These are phyloP conservation scores for Panaeolus papilionaceus DNA, from an alignment of 768 basidiomycete species.

Conservation along the genomic window DNA sequence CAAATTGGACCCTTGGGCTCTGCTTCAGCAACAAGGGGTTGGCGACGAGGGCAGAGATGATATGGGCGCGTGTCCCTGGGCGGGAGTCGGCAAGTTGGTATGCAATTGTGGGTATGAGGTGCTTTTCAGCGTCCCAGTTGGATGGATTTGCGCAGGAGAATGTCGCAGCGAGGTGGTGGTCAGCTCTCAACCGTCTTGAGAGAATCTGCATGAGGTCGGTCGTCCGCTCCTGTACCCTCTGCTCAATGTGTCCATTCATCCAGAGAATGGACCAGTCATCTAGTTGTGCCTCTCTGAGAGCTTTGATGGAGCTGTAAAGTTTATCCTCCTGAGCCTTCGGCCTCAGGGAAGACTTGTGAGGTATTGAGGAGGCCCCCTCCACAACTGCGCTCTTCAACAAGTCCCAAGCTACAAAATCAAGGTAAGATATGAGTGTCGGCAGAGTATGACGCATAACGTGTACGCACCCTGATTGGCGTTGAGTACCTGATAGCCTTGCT, in stretches of 20 bases:
- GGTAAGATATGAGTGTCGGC: not conserved
- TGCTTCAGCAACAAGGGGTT: not conserved
- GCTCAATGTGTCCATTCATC: not conserved
- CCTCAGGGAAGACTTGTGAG: not conserved
- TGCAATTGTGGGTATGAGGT: not conserved
- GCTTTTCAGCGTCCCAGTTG: not conserved
- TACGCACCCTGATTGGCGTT: not conserved
- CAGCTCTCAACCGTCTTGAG: not conserved
- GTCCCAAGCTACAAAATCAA: not conserved
- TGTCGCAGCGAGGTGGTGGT: not conserved
- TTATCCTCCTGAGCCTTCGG: not conserved
- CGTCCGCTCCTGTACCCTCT: not conserved
- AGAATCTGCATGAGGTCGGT: not conserved
- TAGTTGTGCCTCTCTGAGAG: not conserved
- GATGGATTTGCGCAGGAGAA: not conserved
- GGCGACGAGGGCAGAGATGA: not conserved
- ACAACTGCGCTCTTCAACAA: not conserved
- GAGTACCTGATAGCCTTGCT: not conserved
- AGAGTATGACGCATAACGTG: not conserved
- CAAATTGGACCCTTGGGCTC: not conserved
- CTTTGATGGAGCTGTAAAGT: not conserved
- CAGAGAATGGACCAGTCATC: slow-evolving; percentile 3
- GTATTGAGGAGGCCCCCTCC: not conserved
- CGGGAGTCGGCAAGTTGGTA: not conserved
- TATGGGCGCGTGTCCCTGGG: not conserved